Conservation (phyloP, 2,329 filamentous ascomycete genomes). For the Zalaria obscura region DNA sequence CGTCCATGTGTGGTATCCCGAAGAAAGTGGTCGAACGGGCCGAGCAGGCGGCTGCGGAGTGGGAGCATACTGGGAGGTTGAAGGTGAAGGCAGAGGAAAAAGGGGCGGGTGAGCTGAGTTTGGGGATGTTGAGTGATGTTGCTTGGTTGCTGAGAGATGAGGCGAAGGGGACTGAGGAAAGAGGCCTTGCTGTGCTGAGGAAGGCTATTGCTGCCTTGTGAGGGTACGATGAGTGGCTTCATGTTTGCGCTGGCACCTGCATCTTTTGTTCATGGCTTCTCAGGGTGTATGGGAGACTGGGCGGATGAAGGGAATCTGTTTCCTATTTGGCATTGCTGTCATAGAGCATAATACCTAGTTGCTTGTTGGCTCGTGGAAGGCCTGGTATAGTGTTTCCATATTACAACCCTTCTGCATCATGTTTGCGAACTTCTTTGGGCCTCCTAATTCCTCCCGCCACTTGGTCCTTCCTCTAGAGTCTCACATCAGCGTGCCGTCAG, state of each 20-base stretch:
- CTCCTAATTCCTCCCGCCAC: no score
- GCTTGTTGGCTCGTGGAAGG: no score
- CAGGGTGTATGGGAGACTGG: no score
- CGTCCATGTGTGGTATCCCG: conserved; percentile 92
- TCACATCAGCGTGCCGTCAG: not conserved
- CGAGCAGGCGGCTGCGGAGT: conserved; percentile 75
- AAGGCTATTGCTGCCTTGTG: conserved; percentile 42
- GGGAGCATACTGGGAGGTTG: conserved; percentile 87
- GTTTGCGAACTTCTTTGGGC: no score
- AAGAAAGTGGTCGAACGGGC: conserved; percentile 69
- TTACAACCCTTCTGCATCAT: no score
- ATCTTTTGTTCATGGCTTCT: no score
- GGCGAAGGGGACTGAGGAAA: conserved; percentile 27
- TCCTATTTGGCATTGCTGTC: no score
- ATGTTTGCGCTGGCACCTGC: no score
- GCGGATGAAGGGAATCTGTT: no score
- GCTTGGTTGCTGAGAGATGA: conserved; percentile 52
- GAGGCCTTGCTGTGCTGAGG: conserved; percentile 41
- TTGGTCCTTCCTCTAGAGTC: not conserved
- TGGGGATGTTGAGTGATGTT: conserved; percentile 81
- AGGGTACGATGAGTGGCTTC: conserved; percentile 3
- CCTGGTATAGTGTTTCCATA: no score
- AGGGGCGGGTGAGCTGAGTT: conserved; percentile 64
- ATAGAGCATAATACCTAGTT: no score
- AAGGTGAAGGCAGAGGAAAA: conserved; percentile 60